Conservation (phyloP, 441 rosid species). For the Gossypium gossypioides region DNA sequence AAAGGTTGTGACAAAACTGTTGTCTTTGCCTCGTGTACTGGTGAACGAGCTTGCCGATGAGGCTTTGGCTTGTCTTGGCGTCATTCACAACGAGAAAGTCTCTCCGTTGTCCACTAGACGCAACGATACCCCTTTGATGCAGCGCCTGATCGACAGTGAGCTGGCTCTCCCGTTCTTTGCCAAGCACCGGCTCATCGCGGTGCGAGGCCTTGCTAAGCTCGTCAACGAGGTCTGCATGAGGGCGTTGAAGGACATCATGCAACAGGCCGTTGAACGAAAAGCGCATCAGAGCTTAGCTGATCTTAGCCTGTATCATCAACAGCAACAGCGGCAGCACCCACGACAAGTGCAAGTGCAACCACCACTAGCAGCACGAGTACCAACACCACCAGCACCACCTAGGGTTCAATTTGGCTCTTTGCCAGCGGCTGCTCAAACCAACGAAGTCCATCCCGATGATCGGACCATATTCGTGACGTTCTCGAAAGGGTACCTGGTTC, state of each 20-base stretch:
- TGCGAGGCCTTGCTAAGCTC: conserved; percentile 18
- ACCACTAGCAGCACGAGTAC: not conserved
- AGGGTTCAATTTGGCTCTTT: not conserved
- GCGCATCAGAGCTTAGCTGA: conserved; percentile 14
- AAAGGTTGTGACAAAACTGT: conserved; percentile 20
- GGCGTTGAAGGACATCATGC: conserved; percentile 37
- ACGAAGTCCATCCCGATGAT: conserved; percentile 20
- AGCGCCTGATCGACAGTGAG: conserved; percentile 20
- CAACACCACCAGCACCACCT: not conserved
- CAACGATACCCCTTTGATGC: conserved; percentile 25
- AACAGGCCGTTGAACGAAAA: conserved; percentile 23
- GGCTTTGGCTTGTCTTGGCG: conserved; percentile 27
- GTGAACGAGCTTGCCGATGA: conserved; percentile 40
- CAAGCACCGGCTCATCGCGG: conserved; percentile 16
- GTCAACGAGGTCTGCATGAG: conserved; percentile 27
- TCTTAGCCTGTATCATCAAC: not conserved
- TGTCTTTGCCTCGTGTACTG: conserved; percentile 27
- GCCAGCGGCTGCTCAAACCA: not conserved
- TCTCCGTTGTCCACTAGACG: not conserved
- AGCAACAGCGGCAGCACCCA: not conserved
- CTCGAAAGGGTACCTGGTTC: conserved; percentile 45
- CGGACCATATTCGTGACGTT: conserved; percentile 47
- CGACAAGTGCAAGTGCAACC: not conserved
- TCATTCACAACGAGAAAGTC: conserved; percentile 11
- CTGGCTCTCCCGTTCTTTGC: conserved; percentile 25